Evolutionary conservation across 164 flowering plant genomes (phyloP).

Genomic region (Vitis cinerea): DNA sequence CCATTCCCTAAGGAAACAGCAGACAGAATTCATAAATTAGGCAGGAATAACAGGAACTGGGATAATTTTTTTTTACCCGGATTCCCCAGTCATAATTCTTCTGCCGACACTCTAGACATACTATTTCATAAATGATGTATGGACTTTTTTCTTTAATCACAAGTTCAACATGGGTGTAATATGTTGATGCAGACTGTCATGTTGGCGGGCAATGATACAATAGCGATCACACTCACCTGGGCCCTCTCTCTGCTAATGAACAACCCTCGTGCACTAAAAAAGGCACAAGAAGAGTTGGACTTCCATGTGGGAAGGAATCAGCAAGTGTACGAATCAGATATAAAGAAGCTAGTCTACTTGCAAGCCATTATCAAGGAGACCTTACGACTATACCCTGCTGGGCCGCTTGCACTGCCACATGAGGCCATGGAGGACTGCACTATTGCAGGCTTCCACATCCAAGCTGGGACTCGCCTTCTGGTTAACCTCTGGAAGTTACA

Average conservation of each 20-base stretch:
- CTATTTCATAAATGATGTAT: not conserved
- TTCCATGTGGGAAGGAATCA: slow-evolving; percentile 20
- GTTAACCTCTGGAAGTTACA: slow-evolving; percentile 41
- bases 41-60: too few relatives aligned
- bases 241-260: slow-evolving; percentile 22
- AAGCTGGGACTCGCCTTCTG: slow-evolving; percentile 22
- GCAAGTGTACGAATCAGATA: slow-evolving; percentile 28
- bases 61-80: too few relatives aligned
- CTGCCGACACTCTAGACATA: not conserved
- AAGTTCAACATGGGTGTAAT: not conserved
- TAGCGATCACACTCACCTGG: slow-evolving; percentile 21
- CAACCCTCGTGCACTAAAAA: slow-evolving; percentile 16
- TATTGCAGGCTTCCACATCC: slow-evolving; percentile 26
- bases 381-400: slow-evolving; percentile 18
- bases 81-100: too few relatives aligned
- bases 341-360: slow-evolving; percentile 23
- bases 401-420: slow-evolving; percentile 17
- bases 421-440: slow-evolving; percentile 25
- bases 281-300: slow-evolving; percentile 28
- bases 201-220: slow-evolving; percentile 26
- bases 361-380: slow-evolving; percentile 30
- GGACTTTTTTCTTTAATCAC: too few relatives aligned
- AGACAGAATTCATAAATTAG: too few relatives aligned
- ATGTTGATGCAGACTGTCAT: slow-evolving; percentile 13
- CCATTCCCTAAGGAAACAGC: too few relatives aligned